These are phyloP conservation scores for Elongisporangium prolatum DNA, from an alignment of 352 stramenopile genomes.

Conservation along the genomic window DNA sequence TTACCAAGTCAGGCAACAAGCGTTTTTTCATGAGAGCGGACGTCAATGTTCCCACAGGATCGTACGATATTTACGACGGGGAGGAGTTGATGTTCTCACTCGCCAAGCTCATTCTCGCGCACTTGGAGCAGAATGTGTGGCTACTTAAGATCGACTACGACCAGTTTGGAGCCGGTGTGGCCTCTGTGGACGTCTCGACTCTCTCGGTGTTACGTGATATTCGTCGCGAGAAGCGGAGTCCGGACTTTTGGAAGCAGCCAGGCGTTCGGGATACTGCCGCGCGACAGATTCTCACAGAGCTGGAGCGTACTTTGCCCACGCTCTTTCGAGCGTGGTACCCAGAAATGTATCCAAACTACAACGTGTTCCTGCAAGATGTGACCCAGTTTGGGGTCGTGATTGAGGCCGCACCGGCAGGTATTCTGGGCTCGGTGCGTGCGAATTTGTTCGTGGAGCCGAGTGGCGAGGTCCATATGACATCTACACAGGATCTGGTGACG, in stretches of 20 bases:
- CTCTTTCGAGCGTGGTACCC: slow-evolving; percentile 18
- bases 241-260: slow-evolving; percentile 70
- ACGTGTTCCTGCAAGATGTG: slow-evolving; percentile 49
- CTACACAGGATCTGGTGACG: slow-evolving; percentile 58
- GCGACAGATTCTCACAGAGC: slow-evolving; percentile 46
- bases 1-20: slow-evolving; percentile 79
- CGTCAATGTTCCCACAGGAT: slow-evolving; percentile 82
- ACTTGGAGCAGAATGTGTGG: slow-evolving; percentile 79
- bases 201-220: slow-evolving; percentile 59
- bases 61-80: slow-evolving; percentile 88
- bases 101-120: slow-evolving; percentile 79
- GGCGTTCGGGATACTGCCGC: slow-evolving; percentile 54
- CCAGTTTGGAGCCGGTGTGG: slow-evolving; percentile 51
- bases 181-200: slow-evolving; percentile 58
- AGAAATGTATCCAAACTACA: slow-evolving; percentile 67
- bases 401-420: slow-evolving; percentile 50
- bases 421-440: slow-evolving; percentile 45
- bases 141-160: slow-evolving; percentile 83
- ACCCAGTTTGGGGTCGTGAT: slow-evolving; percentile 71
- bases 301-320: slow-evolving; percentile 37
- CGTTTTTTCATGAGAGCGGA: slow-evolving; percentile 77
- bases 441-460: slow-evolving; percentile 80
- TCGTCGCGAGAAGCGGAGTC: slow-evolving; percentile 47
- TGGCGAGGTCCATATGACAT: slow-evolving; percentile 60
- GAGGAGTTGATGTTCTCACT: slow-evolving; percentile 81